Evolutionary conservation across 345 rosid genomes (phyloP).

Genomic region (Cardamine chenopodiifolia): DNA sequence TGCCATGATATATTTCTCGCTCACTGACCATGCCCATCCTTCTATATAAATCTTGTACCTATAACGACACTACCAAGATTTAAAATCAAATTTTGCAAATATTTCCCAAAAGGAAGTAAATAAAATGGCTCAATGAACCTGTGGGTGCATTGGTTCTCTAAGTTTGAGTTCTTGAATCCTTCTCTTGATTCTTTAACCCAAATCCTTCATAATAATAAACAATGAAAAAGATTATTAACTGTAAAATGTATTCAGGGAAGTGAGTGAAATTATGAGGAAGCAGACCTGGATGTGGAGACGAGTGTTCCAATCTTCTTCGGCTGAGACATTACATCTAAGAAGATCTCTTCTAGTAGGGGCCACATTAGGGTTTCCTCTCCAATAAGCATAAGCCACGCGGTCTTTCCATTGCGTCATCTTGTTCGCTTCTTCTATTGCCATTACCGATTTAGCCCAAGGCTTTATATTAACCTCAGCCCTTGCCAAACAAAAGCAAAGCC

Average conservation of each 20-base stretch:
- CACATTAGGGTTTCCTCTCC: conserved; percentile 62
- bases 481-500: background rate
- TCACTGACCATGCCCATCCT: conserved; percentile 86
- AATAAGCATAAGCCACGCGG: conserved; percentile 60
- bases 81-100: background rate
- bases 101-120: background rate
- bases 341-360: conserved; percentile 48
- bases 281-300: conserved; percentile 44
- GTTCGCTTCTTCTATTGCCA: conserved; percentile 50
- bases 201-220: conserved; percentile 45
- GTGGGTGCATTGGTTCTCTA: conserved; percentile 63
- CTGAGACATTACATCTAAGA: conserved; percentile 42
- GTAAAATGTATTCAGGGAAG: background rate
- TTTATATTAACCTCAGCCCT: conserved; percentile 58
- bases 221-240: background rate
- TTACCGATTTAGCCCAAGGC: conserved; percentile 50
- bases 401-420: conserved; percentile 52
- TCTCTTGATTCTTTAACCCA: conserved; percentile 50
- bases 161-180: conserved; percentile 55
- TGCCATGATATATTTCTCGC: conserved; percentile 80
- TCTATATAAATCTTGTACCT: conserved; percentile 77
- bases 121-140: conserved; percentile 36
- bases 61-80: background rate
- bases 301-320: conserved; percentile 46
- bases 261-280: background rate